Evolutionary conservation across 768 basidiomycete species (phyloP), one percentile per base, ranked within the genome.

Genomic region (Amanita rubescens): DNA sequence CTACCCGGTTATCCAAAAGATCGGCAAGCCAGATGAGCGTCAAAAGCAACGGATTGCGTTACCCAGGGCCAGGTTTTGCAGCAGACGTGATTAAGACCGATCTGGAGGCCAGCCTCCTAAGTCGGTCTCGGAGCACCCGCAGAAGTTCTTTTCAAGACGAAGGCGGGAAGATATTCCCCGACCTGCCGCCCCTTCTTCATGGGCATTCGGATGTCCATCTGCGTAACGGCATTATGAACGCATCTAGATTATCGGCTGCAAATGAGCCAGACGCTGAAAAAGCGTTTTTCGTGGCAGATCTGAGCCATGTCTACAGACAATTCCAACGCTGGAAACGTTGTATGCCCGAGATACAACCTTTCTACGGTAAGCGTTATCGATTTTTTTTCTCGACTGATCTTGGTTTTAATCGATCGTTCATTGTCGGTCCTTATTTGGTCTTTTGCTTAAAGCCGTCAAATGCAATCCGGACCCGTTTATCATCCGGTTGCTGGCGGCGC

Each of bases 391-490:
- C 9, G 3, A 0, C n/a, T 25, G 24, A 3, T 44, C 4, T 17
- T 43, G 10, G 3, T 8, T 14, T 22, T 30, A 11, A 42, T 38
- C 32, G 25, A 42, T 46, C 25, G 7, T 34, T 49, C n/a, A n/a
- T 17, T 51, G 30, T 25, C 3, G 17, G 30, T 34, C 43, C 12
- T 44, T 38, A 45, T 34, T 12, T 19, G 17, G 25, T 14, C n/a
- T 30, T 25, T 27, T 55, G 57, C 65, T n/a, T n/a, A n/a, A n/a
- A 93, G 93, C 96, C 55, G 83, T 98, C 64, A 99, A 99, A 73
- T 96, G 93, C 72, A 99, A 99, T 73, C 95, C 96, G 19, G 95
- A 98, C 63, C 93, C 94, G 3, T 91, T 91, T 63, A 84, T 99
- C 54, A 76, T 55, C 47, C 45, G 54, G 14, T 24, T 55, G 24